phyloP scores from a whole-genome alignment of 2,329 filamentous ascomycete genomes.

The Aspergillus thermomutatus region DNA sequence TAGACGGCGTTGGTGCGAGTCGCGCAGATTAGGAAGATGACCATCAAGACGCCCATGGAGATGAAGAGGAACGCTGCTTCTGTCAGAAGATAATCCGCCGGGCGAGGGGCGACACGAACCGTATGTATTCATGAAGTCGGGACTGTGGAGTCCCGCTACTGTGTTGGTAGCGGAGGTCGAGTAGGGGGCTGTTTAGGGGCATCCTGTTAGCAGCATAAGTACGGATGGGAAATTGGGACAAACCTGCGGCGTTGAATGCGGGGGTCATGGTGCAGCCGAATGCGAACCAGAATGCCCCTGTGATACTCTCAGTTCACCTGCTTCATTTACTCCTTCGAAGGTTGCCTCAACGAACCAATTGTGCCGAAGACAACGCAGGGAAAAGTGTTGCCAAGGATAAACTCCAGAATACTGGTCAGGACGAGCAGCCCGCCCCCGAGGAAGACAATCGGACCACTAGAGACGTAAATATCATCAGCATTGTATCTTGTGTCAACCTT shows the following conservation, averaged over 20 bases:
- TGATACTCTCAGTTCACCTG: slow-evolving; percentile 5
- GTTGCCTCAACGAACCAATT: slow-evolving; percentile 38
- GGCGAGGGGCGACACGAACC: slow-evolving; percentile 4
- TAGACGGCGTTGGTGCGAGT: slow-evolving; percentile 70
- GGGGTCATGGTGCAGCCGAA: slow-evolving; percentile 56
- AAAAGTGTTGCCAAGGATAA: slow-evolving; percentile 59
- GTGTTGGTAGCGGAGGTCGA: slow-evolving; percentile 26
- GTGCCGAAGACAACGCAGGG: slow-evolving; percentile 56
- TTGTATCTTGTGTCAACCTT: too few relatives aligned
- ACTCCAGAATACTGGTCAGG: slow-evolving; percentile 54
- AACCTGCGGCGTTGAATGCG: slow-evolving; percentile 49
- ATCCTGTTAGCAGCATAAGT: neutral
- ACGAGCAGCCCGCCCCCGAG: slow-evolving; percentile 54
- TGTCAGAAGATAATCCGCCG: neutral
- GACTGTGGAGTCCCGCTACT: slow-evolving; percentile 18
- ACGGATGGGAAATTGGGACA: slow-evolving; percentile 26
- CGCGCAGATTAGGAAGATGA: slow-evolving; percentile 67
- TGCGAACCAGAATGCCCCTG: slow-evolving; percentile 53
- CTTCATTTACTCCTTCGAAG: neutral
- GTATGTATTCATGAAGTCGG: slow-evolving; percentile 23
- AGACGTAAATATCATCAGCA: neutral
- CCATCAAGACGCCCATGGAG: slow-evolving; percentile 63
- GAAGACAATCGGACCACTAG: slow-evolving; percentile 51
- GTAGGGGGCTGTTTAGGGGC: slow-evolving; percentile 18
- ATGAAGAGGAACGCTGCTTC: slow-evolving; percentile 56